phyloP scores from a whole-genome alignment of 805 yeast species.

The Barnettozyma pratensis region DNA sequence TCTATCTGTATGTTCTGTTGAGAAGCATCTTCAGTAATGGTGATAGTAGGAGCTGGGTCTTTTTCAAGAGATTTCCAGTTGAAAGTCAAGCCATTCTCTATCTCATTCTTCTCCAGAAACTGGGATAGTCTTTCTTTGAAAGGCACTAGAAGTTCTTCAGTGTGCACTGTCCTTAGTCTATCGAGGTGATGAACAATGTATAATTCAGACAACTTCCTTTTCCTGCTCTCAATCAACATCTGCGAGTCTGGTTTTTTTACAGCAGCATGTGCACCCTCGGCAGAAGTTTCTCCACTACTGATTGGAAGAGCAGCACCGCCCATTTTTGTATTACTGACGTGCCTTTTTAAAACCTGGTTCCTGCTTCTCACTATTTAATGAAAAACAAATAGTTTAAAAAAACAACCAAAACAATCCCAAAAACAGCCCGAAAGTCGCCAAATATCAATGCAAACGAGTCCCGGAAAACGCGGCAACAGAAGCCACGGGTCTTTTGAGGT shows the following conservation, averaged over 20 bases:
- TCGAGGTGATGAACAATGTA: constrained; percentile 55
- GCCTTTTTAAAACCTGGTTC: background rate
- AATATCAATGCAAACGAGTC: background rate
- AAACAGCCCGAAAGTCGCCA: background rate
- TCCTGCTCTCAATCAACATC: constrained; percentile 44
- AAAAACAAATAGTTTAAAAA: background rate
- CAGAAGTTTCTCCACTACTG: background rate
- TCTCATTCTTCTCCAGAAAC: constrained; percentile 48
- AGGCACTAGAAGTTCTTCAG: constrained; percentile 33
- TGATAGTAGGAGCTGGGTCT: background rate
- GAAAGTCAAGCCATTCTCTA: constrained; percentile 41
- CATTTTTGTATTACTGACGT: background rate
- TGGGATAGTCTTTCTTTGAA: constrained; percentile 36
- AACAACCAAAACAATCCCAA: background rate
- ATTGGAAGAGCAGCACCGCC: background rate
- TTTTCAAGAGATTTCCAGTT: constrained; percentile 24
- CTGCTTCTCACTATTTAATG: background rate
- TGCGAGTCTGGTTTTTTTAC: background rate
- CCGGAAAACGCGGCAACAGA: background rate
- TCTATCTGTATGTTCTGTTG: too few relatives aligned
- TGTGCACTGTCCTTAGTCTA: constrained; percentile 34
- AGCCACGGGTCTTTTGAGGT: background rate
- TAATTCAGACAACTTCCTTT: constrained; percentile 55
- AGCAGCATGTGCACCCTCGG: background rate
- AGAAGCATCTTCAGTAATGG: too few relatives aligned